phyloP scores from a whole-genome alignment of 768 basidiomycete genomes.

The Pholiota conissans region DNA sequence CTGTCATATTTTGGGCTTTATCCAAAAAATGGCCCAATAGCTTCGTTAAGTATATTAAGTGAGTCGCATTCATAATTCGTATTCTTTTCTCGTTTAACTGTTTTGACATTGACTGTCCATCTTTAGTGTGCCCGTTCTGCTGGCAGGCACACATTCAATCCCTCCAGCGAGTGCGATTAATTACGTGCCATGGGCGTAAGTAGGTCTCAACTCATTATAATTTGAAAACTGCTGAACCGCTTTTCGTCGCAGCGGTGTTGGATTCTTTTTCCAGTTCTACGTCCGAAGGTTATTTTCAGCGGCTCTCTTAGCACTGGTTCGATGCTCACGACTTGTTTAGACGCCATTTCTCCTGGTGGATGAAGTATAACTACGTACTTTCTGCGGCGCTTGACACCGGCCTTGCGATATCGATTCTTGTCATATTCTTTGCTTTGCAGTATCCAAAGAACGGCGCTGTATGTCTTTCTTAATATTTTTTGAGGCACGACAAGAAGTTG shows the following conservation, averaged over 20 bases:
- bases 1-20: constrained; percentile 55
- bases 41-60: constrained; percentile 67
- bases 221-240: background rate
- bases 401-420: constrained; percentile 55
- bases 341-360: constrained; percentile 69
- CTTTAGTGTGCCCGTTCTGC: constrained; percentile 40
- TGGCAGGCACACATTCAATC: constrained; percentile 64
- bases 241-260: constrained; percentile 45
- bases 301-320: too few relatives aligned
- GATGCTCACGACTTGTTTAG: constrained; percentile 21
- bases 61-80: too few relatives aligned
- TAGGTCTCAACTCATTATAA: constrained; percentile 3
- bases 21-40: constrained; percentile 61
- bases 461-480: background rate
- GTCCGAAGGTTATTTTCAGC: constrained; percentile 51
- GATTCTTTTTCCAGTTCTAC: constrained; percentile 75
- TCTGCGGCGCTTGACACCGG: constrained; percentile 76
- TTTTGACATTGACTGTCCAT: constrained; percentile 7
- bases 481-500: background rate
- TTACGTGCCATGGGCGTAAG: constrained; percentile 70
- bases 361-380: constrained; percentile 73
- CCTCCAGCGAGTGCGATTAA: constrained; percentile 85
- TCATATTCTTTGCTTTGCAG: constrained; percentile 60
- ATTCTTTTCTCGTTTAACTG: constrained; percentile 4
- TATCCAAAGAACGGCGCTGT: constrained; percentile 39